Evolutionary conservation across 2,329 filamentous ascomycete species (phyloP), one percentile per base, ranked within the genome.

Genomic region (Rutstroemia sp.): DNA sequence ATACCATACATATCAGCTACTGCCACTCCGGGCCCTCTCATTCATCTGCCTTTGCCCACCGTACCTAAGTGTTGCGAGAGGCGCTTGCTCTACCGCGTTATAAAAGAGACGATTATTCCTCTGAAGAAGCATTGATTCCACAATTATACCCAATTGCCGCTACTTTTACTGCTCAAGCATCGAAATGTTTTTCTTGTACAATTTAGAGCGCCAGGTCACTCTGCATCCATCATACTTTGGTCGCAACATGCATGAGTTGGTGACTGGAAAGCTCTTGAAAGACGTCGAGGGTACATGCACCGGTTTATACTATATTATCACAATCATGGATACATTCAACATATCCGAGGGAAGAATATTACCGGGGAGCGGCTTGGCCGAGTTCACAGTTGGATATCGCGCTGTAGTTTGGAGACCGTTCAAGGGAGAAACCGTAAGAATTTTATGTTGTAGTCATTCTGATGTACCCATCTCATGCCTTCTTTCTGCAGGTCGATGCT

Each of bases 401-500:
- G 94, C 94, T 53, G 92, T 99, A 59, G 90, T 99, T 57, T 99
- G 92, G 92, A 84, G 92, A 68, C 94, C 94, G 10, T 99, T 97
- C 79, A 92, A 94, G 74, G 92, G 94, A 69, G 94, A 99, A 79
- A 95, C 94, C 72, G 94, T 95, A 83, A 74, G 87, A 52, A 45
- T 41, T 41, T 25, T 45, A 34, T 21, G 8, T 52, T 46, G 21
- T 48, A 8, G 21, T 21, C 10, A 2, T 56, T 52, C 30, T 49
- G 44, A 44, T 37, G 34, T 47, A 9, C 49, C 46, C 49, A 52
- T 59, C 66, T 69, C 45, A 67, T 58, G 30, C 49, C 41, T 57
- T 34, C 30, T 34, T 41, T 47, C 70, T 67, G 59, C 73, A 95
- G 90, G 87, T 97, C 67, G 94, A 99, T 78, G 92, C 91, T 44